phyloP scores from a whole-genome alignment of 2,329 filamentous ascomycete genomes.

The Aspergillus pseudotamarii region DNA sequence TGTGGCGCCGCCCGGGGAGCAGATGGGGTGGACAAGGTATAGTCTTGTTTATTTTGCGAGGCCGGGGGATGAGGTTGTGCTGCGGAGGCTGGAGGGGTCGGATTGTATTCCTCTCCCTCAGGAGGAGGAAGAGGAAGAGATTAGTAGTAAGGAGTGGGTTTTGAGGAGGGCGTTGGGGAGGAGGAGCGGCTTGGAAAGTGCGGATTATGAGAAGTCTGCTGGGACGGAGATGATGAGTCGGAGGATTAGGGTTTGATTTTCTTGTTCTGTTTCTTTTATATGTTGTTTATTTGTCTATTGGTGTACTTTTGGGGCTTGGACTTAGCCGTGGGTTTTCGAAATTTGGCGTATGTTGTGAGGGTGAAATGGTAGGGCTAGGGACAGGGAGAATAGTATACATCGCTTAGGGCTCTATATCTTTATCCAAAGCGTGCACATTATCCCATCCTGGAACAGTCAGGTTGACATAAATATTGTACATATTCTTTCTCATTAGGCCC shows the following conservation, averaged over 20 bases:
- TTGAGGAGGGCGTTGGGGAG: conserved; percentile 42
- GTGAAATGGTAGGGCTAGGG: not conserved
- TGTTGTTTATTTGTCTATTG: not conserved
- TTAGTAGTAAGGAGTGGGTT: conserved; percentile 48
- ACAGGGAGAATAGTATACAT: not conserved
- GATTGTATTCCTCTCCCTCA: conserved; percentile 31
- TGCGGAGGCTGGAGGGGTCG: conserved; percentile 44
- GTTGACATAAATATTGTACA: too few relatives aligned
- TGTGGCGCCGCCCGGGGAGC: not conserved
- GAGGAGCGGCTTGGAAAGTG: conserved; percentile 30
- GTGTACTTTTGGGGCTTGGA: not conserved
- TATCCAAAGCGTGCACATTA: too few relatives aligned
- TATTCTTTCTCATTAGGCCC: too few relatives aligned
- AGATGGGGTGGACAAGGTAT: not conserved
- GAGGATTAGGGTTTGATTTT: conserved; percentile 26
- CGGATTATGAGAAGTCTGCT: conserved; percentile 36
- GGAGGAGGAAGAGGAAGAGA: conserved; percentile 36
- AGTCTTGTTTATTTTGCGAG: not conserved
- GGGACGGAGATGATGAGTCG: conserved; percentile 40
- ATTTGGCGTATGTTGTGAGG: not conserved
- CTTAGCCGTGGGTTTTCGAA: not conserved
- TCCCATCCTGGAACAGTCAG: too few relatives aligned
- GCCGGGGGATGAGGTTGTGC: conserved; percentile 47
- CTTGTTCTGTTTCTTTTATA: too few relatives aligned
- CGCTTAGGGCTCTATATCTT: not conserved